Evolutionary conservation across 2,329 filamentous ascomycete species (phyloP).

Genomic region (Neobulgaria alba): DNA sequence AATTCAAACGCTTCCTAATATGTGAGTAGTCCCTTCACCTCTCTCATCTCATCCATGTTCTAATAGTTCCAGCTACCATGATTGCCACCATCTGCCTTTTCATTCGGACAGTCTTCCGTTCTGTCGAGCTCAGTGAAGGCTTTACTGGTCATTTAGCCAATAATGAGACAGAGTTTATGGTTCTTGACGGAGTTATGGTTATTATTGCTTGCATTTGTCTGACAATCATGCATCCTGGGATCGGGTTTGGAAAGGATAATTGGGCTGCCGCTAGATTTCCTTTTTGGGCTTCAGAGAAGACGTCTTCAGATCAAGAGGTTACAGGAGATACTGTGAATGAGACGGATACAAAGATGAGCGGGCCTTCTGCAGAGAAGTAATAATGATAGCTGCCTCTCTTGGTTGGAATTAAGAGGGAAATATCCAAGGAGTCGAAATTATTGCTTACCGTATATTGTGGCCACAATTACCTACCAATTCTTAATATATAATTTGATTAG

Average conservation of each 20-base stretch:
- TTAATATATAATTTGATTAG: too few relatives aligned
- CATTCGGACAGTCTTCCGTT: slow-evolving; percentile 47
- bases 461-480: too few relatives aligned
- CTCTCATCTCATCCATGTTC: not conserved
- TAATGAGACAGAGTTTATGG: slow-evolving; percentile 37
- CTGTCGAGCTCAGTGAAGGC: slow-evolving; percentile 46
- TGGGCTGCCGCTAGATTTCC: slow-evolving; percentile 3
- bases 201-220: slow-evolving; percentile 25
- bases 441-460: too few relatives aligned
- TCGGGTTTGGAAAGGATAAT: slow-evolving; percentile 17
- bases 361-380: too few relatives aligned
- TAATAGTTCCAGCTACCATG: slow-evolving; percentile 22
- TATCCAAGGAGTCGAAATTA: too few relatives aligned
- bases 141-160: slow-evolving; percentile 41
- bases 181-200: slow-evolving; percentile 35
- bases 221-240: slow-evolving; percentile 28
- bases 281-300: too few relatives aligned
- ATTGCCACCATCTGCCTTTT: slow-evolving; percentile 45
- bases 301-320: too few relatives aligned
- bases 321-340: too few relatives aligned
- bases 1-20: slow-evolving; percentile 10
- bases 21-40: slow-evolving; percentile 2
- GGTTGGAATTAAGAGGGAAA: too few relatives aligned
- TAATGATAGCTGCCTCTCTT: too few relatives aligned
- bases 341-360: too few relatives aligned